A percentile compares a stretch with the other conserved stretches of the same genome.
phyloP scores from a whole-genome alignment of 1,284 basidiomycete species.

The Fomitopsis palustris region DNA sequence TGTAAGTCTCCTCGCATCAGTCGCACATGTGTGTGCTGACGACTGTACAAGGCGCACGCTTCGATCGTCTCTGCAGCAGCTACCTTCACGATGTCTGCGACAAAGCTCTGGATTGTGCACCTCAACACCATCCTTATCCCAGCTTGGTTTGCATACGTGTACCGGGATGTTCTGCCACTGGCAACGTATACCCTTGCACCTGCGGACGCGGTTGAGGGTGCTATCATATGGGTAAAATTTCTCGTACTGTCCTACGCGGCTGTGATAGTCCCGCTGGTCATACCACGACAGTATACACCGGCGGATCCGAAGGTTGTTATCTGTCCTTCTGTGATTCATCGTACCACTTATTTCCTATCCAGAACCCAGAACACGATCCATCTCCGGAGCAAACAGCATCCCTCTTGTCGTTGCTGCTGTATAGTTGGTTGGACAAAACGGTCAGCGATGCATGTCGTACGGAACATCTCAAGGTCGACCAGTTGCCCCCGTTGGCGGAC shows the following conservation, averaged over 20 bases:
- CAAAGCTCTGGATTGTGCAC: background rate
- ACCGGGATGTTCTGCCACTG: slow-evolving; percentile 62
- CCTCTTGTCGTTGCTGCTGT: slow-evolving; percentile 50
- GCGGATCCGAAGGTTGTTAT: slow-evolving; percentile 37
- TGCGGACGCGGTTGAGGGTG: slow-evolving; percentile 31
- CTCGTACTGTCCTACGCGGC: slow-evolving; percentile 35
- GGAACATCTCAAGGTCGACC: slow-evolving; percentile 23
- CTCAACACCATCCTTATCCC: slow-evolving; percentile 4
- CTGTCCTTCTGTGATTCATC: background rate
- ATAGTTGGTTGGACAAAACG: slow-evolving; percentile 45
- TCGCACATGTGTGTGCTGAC: background rate
- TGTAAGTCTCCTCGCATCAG: background rate
- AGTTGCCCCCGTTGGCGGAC: slow-evolving; percentile 42
- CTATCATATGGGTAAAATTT: slow-evolving; percentile 26
- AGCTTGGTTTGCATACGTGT: slow-evolving; percentile 35
- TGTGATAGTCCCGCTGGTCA: slow-evolving; percentile 38
- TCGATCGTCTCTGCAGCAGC: background rate
- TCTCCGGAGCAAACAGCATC: slow-evolving; percentile 64
- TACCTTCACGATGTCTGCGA: background rate
- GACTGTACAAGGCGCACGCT: background rate
- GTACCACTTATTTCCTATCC: background rate
- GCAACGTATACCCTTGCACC: slow-evolving; percentile 42
- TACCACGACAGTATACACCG: slow-evolving; percentile 39
- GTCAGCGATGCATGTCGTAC: slow-evolving; percentile 25
- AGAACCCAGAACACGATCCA: slow-evolving; percentile 33